Percentiles rank a stretch among this genome's conserved stretches.
phyloP scores from a whole-genome alignment of 225 moss, liverwort and hornwort species.

The Bryoerythrophyllum caledonicum region DNA sequence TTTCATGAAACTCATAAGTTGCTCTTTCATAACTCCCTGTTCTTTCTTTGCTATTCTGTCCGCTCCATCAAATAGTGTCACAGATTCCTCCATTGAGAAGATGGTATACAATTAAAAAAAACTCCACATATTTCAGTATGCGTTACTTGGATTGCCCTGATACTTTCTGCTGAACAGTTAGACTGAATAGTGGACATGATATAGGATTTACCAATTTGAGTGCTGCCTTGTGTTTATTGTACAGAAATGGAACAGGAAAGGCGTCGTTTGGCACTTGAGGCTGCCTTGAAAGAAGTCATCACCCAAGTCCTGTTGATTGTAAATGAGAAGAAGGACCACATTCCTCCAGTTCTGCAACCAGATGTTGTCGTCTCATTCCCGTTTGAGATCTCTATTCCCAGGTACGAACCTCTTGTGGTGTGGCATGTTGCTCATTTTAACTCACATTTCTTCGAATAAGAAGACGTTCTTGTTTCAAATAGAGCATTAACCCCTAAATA shows the following conservation, averaged over 20 bases:
- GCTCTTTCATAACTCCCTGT: neutral
- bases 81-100: too few relatives aligned
- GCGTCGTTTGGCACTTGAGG: slow-evolving; percentile 62
- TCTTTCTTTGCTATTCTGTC: neutral
- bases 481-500: too few relatives aligned
- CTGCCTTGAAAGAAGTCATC: slow-evolving; percentile 62
- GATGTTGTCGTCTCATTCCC: slow-evolving; percentile 73
- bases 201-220: too few relatives aligned
- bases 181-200: too few relatives aligned
- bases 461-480: too few relatives aligned
- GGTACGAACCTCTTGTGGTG: slow-evolving; percentile 31
- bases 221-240: slow-evolving; percentile 17
- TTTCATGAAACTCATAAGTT: neutral
- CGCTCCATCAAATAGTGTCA: neutral
- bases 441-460: neutral
- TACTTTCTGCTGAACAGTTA: too few relatives aligned
- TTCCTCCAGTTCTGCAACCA: slow-evolving; percentile 63
- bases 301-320: slow-evolving; percentile 61
- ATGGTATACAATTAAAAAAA: too few relatives aligned
- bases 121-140: too few relatives aligned
- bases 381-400: slow-evolving; percentile 74
- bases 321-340: slow-evolving; percentile 85
- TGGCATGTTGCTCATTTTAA: slow-evolving; percentile 1
- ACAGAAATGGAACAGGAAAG: slow-evolving; percentile 55
- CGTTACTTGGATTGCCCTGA: too few relatives aligned